Percentiles rank a stretch among this genome's conserved stretches.
Evolutionary conservation across 2,329 filamentous ascomycete genomes (phyloP).

Genomic region (Alternaria infectoria): DNA sequence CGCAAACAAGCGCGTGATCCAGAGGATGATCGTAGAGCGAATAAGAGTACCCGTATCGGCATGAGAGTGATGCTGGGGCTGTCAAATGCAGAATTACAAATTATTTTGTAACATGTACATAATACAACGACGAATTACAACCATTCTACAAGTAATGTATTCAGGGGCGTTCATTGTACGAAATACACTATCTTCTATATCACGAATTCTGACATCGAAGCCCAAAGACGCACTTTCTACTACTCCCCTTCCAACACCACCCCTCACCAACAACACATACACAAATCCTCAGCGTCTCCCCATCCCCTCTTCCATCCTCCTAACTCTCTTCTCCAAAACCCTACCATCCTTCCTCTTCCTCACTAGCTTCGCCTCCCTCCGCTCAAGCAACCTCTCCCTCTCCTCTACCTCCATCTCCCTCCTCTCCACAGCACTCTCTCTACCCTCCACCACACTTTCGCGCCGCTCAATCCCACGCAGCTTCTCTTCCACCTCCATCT

Average conservation of each 20-base stretch:
- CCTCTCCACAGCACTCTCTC: not conserved
- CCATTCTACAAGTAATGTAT: not conserved
- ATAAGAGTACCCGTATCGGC: not conserved
- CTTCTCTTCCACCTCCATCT: not conserved
- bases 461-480: not conserved
- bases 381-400: not conserved
- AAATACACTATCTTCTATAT: not conserved
- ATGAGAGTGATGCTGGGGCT: fast-evolving
- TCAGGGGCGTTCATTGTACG: fast-evolving
- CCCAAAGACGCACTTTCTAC: not conserved
- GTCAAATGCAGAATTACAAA: not conserved
- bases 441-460: not conserved
- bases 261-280: not conserved
- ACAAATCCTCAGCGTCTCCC: not conserved
- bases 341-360: not conserved
- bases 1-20: not conserved
- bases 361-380: not conserved
- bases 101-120: fast-evolving
- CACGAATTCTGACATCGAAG: not conserved
- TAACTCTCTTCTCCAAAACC: not conserved
- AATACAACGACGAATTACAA: not conserved
- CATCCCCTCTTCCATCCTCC: not conserved
- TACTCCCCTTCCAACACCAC: too few species aligned
- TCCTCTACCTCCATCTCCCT: not conserved
- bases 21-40: not conserved